Evolutionary conservation across 768 basidiomycete species (phyloP), one percentile per base, ranked within the genome.

Genomic region (Roridomyces roridus): DNA sequence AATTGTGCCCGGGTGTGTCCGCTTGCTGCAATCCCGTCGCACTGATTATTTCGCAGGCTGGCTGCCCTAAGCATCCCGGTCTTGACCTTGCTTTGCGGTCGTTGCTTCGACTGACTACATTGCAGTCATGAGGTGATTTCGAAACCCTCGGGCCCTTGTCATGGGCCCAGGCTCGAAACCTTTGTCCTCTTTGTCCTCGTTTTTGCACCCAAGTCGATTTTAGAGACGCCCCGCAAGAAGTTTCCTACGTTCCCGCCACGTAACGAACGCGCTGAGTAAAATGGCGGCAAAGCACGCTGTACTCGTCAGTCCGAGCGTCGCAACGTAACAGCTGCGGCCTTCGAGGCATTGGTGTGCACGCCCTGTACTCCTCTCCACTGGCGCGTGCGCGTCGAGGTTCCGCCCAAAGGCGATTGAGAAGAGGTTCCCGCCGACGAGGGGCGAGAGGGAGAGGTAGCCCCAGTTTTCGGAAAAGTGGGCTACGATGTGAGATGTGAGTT

Each of bases 401-500:
- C 74, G 74, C 9, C 88, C 89, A 63, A 89, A 89, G 41, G 85
- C 75, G 51, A 90, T 67, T 24, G 88, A 89, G 68, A 87, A 85
- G 20, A 88, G 39, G 70, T 89, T 91, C 0, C 85, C 84, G 18
- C 86, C 87, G 6, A 82, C 6, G 29, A 87, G 63, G 2, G 89
- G 87, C 11, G 85, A 77, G 29, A 90, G 71, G 25, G 81, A 80
- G 47, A 85, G 75, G 62, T 74, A 85, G 23, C 88, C 87, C 83
- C 83, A 87, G 67, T 89, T 89, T 74, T 88, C 82, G 17, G 80
- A 83, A 54, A 85, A 83, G 67, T 87, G 86, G n/a, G 75, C 84
- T 85, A 57, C 6, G 17, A 8, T 26, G 45, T 3, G 23, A 21
- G 28, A 0, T n/a, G 17, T 12, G 3, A n/a, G 39, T 28, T n/a